A percentile compares a stretch with the other conserved stretches of the same genome.
These are phyloP conservation scores for Bjerkandera adusta DNA, from an alignment of 1,284 basidiomycete genomes.

Conservation along the genomic window DNA sequence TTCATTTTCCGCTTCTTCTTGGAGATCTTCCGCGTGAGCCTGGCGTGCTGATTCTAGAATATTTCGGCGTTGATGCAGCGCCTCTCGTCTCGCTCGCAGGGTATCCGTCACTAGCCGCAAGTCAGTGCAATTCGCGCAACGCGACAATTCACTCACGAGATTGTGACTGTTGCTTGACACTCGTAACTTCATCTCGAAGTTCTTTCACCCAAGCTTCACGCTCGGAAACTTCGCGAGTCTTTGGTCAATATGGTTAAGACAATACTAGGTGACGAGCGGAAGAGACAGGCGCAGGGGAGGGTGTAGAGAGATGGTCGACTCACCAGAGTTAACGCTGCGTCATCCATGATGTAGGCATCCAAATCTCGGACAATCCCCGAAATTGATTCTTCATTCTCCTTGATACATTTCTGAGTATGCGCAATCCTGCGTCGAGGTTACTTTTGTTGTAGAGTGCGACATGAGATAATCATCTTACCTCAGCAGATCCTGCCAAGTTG, in stretches of 20 bases:
- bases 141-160: conserved; percentile 39
- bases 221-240: conserved; percentile 66
- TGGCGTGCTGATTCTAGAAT: conserved; percentile 44
- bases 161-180: conserved; percentile 41
- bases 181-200: conserved; percentile 37
- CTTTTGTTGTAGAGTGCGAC: too few species aligned
- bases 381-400: conserved; percentile 64
- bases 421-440: too few species aligned
- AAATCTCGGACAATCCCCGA: conserved; percentile 52
- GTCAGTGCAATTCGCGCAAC: too few species aligned
- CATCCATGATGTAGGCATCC: conserved; percentile 50
- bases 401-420: too few species aligned
- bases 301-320: conserved; percentile 11
- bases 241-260: conserved; percentile 18
- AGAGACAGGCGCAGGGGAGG: conserved; percentile 10
- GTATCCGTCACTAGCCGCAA: conserved; percentile 30
- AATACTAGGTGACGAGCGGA: too few species aligned
- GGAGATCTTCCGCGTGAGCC: conserved; percentile 38
- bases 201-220: conserved; percentile 51
- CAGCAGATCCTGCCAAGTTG: conserved; percentile 66
- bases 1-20: conserved; percentile 33
- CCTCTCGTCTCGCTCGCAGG: conserved; percentile 36
- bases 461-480: conserved; percentile 45
- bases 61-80: conserved; percentile 46
- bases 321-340: conserved; percentile 20